Conservation (phyloP, 805 yeast species). For the Starmerella bacillaris region DNA sequence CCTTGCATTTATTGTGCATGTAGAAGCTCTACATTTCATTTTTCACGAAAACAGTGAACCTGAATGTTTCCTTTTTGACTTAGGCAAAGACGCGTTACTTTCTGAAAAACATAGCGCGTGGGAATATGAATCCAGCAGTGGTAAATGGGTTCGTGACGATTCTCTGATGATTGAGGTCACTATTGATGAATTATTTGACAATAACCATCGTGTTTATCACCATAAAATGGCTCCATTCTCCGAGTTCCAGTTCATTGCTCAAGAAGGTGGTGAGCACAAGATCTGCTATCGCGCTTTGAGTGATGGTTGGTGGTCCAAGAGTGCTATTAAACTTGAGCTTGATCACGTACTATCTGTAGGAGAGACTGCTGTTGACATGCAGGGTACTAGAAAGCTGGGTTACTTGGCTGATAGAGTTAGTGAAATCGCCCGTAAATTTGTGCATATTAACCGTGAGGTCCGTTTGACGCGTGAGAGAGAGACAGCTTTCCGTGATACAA, state of each 20-base stretch:
- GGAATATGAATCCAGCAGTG: slow-evolving; percentile 35
- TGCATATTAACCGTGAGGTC: slow-evolving; percentile 48
- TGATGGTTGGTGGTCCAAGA: slow-evolving; percentile 45
- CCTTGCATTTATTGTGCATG: slow-evolving; percentile 7
- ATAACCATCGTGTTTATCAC: slow-evolving; percentile 55
- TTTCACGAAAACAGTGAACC: slow-evolving; percentile 50
- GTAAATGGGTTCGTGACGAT: slow-evolving; percentile 36
- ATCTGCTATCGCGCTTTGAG: slow-evolving; percentile 51
- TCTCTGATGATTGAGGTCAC: slow-evolving; percentile 43
- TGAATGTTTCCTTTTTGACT: slow-evolving; percentile 69
- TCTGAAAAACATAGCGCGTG: slow-evolving; percentile 55
- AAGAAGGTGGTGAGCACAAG: slow-evolving; percentile 70
- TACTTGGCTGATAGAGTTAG: slow-evolving; percentile 39
- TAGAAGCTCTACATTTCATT: slow-evolving; percentile 54
- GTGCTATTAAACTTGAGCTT: slow-evolving; percentile 48
- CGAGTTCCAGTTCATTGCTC: slow-evolving; percentile 63
- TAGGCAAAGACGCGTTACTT: slow-evolving; percentile 60
- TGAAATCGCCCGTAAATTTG: slow-evolving; percentile 39
- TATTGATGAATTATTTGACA: slow-evolving; percentile 69
- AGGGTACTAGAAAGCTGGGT: slow-evolving; percentile 36
- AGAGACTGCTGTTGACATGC: slow-evolving; percentile 39
- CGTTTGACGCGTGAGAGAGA: slow-evolving; percentile 45
- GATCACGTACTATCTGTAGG: slow-evolving; percentile 57
- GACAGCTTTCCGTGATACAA: slow-evolving; percentile 54
- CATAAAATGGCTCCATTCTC: slow-evolving; percentile 47